Evolutionary conservation across 1,284 basidiomycete species (phyloP), one percentile per base, ranked within the genome.

Genomic region (Neonothopanus nambi): DNA sequence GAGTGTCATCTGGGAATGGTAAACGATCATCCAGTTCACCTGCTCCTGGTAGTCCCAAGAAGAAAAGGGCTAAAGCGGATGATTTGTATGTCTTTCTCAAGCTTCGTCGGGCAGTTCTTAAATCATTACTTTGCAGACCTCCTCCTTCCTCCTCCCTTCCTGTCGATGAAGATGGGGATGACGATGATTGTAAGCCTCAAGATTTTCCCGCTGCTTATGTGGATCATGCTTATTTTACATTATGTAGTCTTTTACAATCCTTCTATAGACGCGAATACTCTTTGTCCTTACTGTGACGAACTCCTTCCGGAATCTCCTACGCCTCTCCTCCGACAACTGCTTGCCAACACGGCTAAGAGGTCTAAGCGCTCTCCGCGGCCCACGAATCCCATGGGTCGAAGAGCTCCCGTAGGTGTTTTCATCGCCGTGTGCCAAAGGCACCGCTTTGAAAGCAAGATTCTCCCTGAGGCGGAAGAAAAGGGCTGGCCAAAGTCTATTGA

Each of bases 201-300:
- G 8, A 7, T 15, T 33, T 23, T 20, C 24, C 18, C 44, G 24
- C 55, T 23, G 13, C 5, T 37, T 26, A 24, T 54, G 30, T 30
- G 20, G 18, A n/a, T 38, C 26, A 40, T 42, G 7, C 41, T 52
- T 51, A 21, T 53, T 26, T 43, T 26, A 50, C 49, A 24, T 57
- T 21, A 35, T 51, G 4, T 59, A 81, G 74, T 78, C 45, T 74
- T 77, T 41, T 64, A 76, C 20, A 70, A 72, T 41, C 68, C 75
- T 4, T 57, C 65, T 30, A 66, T 75, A 15, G 88, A 91, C 59
- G 87, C 87, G 6, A 74, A 73, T 5, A 82, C 75, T 0, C 67
- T 91, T 2, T 93, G 90, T 62, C 89, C 89, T 0, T 93, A 85
- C 67, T 93, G 89, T 58, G 89, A 93, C 60, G 77, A 80, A 30